phyloP scores from a whole-genome alignment of 2,329 filamentous ascomycete genomes.

The Rhynchosporium secalis region DNA sequence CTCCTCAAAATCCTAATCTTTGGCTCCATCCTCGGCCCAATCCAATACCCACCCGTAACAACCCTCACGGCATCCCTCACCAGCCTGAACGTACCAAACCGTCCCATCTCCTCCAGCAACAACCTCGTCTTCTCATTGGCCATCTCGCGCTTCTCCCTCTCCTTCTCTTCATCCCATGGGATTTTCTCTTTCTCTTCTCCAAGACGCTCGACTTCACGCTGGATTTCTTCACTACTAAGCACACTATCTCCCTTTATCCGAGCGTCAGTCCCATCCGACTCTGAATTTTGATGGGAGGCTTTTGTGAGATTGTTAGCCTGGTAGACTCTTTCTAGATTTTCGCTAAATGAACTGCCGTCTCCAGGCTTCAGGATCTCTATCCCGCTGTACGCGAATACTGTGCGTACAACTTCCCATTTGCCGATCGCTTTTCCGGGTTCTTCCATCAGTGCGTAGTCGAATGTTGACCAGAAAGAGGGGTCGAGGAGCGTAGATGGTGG shows the following conservation, averaged over 20 bases:
- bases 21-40: conserved; percentile 61
- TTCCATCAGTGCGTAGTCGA: conserved; percentile 63
- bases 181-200: conserved; percentile 15
- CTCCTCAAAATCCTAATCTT: conserved; percentile 36
- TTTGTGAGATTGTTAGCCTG: conserved; percentile 33
- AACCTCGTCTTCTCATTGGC: conserved; percentile 31
- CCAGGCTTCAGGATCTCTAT: conserved; percentile 58
- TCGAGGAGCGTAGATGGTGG: conserved; percentile 43
- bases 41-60: conserved; percentile 62
- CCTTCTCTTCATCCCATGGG: conserved; percentile 43
- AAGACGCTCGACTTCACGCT: conserved; percentile 23
- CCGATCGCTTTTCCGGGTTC: conserved; percentile 49
- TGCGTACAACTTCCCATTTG: conserved; percentile 58
- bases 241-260: conserved; percentile 18
- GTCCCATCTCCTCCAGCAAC: conserved; percentile 33
- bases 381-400: conserved; percentile 59
- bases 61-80: conserved; percentile 44
- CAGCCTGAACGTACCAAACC: conserved; percentile 34
- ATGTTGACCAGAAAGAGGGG: conserved; percentile 60
- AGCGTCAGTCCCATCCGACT: not conserved
- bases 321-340: conserved; percentile 32
- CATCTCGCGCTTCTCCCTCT: conserved; percentile 30
- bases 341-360: conserved; percentile 31
- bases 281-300: not conserved
- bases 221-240: conserved; percentile 26